Conservation (phyloP, 768 basidiomycete genomes). For the Agaricus subrufescens region DNA sequence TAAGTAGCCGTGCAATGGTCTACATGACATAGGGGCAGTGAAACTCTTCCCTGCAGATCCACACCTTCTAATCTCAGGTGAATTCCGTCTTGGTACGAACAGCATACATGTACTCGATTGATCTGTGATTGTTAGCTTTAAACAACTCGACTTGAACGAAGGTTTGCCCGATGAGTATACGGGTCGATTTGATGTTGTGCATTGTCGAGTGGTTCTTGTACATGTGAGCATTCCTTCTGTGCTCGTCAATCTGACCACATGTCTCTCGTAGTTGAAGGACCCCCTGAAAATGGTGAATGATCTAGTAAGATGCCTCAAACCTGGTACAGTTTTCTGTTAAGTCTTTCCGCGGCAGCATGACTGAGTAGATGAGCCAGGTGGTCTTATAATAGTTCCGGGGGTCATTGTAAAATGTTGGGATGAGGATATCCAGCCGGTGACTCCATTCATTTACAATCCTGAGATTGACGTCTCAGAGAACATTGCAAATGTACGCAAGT, state of each 20-base stretch:
- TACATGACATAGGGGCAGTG: neutral
- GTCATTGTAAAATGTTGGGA: constrained; percentile 18
- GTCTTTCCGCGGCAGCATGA: neutral
- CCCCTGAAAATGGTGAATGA: constrained; percentile 12
- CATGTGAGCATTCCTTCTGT: constrained; percentile 14
- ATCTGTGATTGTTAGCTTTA: constrained; percentile 15
- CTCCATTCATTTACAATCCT: constrained; percentile 12
- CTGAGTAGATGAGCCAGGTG: constrained; percentile 10
- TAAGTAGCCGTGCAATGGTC: neutral
- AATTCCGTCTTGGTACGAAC: neutral
- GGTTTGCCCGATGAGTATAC: constrained; percentile 16
- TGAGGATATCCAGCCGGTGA: constrained; percentile 13
- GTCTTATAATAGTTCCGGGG: constrained; percentile 18
- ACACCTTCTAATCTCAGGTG: constrained; percentile 2
- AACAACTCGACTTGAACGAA: constrained; percentile 16
- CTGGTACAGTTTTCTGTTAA: constrained; percentile 11
- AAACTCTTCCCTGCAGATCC: neutral
- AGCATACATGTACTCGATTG: neutral
- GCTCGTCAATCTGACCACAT: neutral
- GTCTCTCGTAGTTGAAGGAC: constrained; percentile 12
- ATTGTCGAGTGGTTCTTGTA: constrained; percentile 22
- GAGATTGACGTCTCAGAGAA: constrained; percentile 5
- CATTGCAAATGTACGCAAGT: constrained; percentile 7
- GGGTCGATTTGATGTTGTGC: constrained; percentile 19
- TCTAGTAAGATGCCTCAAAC: constrained; percentile 17